Evolutionary conservation across 2,329 filamentous ascomycete species (phyloP), one percentile per base, ranked within the genome.

Genomic region (Parafenestella ontariensis): DNA sequence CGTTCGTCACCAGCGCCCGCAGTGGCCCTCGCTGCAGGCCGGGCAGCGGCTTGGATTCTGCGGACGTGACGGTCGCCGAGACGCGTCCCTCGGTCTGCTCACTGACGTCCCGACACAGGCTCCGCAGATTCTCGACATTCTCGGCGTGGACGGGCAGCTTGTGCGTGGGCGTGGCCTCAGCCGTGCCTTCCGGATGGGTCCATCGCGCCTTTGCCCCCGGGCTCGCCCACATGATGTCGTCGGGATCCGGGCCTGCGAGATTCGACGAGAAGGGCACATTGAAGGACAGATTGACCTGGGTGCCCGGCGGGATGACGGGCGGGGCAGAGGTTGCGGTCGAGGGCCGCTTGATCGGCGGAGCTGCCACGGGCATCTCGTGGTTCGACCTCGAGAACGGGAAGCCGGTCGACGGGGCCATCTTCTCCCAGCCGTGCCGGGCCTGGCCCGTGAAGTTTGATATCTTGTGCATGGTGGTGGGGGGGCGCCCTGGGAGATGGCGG

Each of bases 231-330:
- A 98, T 85, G 69, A 99, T 91, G 77, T 98, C 93, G 77, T 97
- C 92, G 65, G 90, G 90, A 71, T 98, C 92, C 61, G 95, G 95
- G 29, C 95, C 95, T 59, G 91, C 86, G 58, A 99, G 87, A 70
- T 94, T 94, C 61, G 91, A 96, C 66, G 92, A 89, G 79, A 98
- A 97, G 57, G 95, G 95, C 44, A 99, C 90, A 75, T 97, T 98
- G 87, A 99, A 98, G 62, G 92, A 94, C 76, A 96, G 89, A 77
- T 96, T 92, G 77, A 98, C 91, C 63, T 87, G 87, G 47, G 88
- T 83, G 74, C 94, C 90, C 72, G 89, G 84, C 59, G 88, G 82
- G 62, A 89, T 87, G 54, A 89, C 86, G 63, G 89, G 87, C 68
- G 87, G 77, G 44, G 70, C 63, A 9, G 72, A 69, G 20, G 68